Conservation (phyloP, 169 alveolate species). For the Theileria parva region DNA sequence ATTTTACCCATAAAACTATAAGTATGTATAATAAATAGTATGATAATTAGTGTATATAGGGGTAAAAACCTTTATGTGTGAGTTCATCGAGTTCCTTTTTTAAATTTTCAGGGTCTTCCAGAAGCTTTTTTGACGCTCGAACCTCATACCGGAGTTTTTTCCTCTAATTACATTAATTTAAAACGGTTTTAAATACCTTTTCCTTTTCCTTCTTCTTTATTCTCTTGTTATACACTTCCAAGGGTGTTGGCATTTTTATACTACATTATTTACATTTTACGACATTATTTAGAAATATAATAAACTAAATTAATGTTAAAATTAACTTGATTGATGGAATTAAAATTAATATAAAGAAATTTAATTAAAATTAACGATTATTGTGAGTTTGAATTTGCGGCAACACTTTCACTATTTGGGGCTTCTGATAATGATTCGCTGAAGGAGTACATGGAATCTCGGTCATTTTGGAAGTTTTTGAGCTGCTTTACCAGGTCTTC, state of each 20-base stretch:
- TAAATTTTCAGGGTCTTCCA: slow-evolving; percentile 61
- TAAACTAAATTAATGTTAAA: background rate
- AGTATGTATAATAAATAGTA: background rate
- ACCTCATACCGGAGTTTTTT: slow-evolving; percentile 42
- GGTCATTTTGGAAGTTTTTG: slow-evolving; percentile 52
- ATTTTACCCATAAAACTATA: background rate
- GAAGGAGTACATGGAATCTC: slow-evolving; percentile 14
- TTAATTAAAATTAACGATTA: background rate
- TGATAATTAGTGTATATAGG: background rate
- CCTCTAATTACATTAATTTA: slow-evolving; percentile 10
- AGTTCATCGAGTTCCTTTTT: slow-evolving; percentile 65
- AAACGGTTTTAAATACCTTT: slow-evolving; percentile 31
- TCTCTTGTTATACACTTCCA: slow-evolving; percentile 56
- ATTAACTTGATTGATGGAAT: background rate
- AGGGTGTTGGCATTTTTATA: slow-evolving; percentile 54
- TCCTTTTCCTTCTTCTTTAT: slow-evolving; percentile 65
- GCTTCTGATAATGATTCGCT: background rate
- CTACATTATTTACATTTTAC: background rate
- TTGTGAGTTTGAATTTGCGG: background rate
- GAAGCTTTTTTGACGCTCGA: slow-evolving; percentile 43
- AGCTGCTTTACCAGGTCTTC: slow-evolving; percentile 71
- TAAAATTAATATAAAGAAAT: background rate
- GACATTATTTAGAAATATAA: background rate
- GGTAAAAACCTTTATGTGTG: slow-evolving; percentile 44
- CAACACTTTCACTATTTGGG: background rate